phyloP scores from a whole-genome alignment of 345 rosid species.

The Brassica rapa region DNA sequence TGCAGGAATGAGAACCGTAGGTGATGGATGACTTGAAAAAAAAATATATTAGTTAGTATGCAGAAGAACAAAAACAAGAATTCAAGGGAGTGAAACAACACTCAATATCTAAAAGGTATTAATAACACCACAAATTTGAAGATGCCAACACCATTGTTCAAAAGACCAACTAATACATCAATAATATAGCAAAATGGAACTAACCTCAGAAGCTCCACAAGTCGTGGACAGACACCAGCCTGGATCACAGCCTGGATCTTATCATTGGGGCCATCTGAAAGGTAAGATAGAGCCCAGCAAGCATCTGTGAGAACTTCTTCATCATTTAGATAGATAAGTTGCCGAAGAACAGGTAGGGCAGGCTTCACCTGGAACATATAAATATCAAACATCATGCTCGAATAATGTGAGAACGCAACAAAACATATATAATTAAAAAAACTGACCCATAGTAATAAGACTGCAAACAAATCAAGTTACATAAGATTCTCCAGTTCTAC shows the following conservation, averaged over 20 bases:
- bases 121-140: slow-evolving; percentile 14
- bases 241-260: slow-evolving; percentile 87
- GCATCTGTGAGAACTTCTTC: slow-evolving; percentile 93
- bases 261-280: slow-evolving; percentile 80
- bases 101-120: not conserved
- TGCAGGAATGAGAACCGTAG: slow-evolving; percentile 85
- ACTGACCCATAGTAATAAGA: not conserved
- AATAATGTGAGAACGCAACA: not conserved
- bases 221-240: slow-evolving; percentile 76
- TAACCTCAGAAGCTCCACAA: slow-evolving; percentile 80
- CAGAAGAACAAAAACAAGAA: not conserved
- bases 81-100: not conserved
- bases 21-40: slow-evolving; percentile 66
- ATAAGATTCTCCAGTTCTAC: slow-evolving; percentile 37
- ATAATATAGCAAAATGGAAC: slow-evolving; percentile 30
- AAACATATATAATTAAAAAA: not conserved
- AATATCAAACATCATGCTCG: slow-evolving; percentile 9
- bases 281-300: slow-evolving; percentile 71
- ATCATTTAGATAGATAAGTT: slow-evolving; percentile 68
- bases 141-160: slow-evolving; percentile 13
- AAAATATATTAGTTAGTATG: slow-evolving; percentile 32
- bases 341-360: slow-evolving; percentile 72
- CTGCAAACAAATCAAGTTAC: slow-evolving; percentile 22
- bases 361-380: slow-evolving; percentile 64
- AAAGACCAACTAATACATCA: slow-evolving; percentile 1